Evolutionary conservation across 495 filamentous ascomycete genomes (phyloP).

Genomic region (Tirmania nivea): DNA sequence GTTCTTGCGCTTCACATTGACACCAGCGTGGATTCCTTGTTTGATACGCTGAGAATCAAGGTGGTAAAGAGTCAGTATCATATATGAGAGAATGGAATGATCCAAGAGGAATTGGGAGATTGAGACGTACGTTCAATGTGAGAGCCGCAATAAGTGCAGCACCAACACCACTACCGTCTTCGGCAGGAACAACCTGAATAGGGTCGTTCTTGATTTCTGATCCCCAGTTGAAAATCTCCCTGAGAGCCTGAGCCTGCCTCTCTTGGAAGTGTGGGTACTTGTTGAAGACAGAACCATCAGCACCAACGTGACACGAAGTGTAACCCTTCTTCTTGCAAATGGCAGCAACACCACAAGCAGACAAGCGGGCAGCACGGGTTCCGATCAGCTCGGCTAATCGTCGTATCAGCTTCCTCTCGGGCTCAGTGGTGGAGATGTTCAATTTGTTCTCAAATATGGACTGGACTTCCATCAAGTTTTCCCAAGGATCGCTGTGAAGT

Average conservation of each 20-base stretch:
- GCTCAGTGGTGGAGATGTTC: conserved; percentile 38
- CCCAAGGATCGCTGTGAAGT: conserved; percentile 51
- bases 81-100: background rate
- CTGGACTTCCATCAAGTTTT: conserved; percentile 70
- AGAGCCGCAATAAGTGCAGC: conserved; percentile 85
- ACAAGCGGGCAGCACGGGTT: conserved; percentile 77
- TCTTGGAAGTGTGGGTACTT: conserved; percentile 96
- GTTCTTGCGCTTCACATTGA: conserved; percentile 20
- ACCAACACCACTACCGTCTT: conserved; percentile 92
- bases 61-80: background rate
- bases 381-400: conserved; percentile 83
- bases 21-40: conserved; percentile 18
- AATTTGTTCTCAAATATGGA: conserved; percentile 60
- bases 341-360: conserved; percentile 80
- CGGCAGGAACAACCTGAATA: conserved; percentile 63
- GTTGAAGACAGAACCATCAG: conserved; percentile 91
- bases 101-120: too few relatives aligned
- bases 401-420: conserved; percentile 69
- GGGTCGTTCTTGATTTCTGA: conserved; percentile 51
- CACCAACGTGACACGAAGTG: conserved; percentile 72
- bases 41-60: conserved; percentile 10
- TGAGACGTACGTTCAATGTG: conserved; percentile 41
- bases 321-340: conserved; percentile 92
- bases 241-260: conserved; percentile 66
- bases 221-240: conserved; percentile 76